These are phyloP conservation scores for Chlamydomonas incerta DNA, from an alignment of 139 green algal species.

Conservation along the genomic window DNA sequence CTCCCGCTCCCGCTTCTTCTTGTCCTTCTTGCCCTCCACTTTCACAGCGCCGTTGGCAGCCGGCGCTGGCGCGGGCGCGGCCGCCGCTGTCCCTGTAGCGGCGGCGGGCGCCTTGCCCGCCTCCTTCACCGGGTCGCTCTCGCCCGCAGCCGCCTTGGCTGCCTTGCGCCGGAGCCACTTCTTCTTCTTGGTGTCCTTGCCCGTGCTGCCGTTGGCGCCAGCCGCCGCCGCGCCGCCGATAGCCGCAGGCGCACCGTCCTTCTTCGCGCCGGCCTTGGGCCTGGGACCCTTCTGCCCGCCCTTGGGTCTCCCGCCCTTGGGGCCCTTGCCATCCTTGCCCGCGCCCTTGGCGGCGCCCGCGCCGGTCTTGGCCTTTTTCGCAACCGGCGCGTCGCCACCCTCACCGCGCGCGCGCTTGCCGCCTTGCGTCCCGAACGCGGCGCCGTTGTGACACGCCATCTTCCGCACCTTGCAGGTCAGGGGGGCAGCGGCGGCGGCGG, in stretches of 20 bases:
- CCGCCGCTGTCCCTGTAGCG: background rate
- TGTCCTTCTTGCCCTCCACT: background rate
- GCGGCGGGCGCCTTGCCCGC: background rate
- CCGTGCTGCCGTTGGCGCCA: background rate
- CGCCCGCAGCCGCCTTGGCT: background rate
- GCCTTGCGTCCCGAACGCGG: constrained; percentile 16
- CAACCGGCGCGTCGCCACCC: background rate
- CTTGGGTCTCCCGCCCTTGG: too few species aligned
- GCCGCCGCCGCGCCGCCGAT: background rate
- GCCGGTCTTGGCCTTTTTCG: background rate
- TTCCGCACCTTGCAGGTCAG: constrained; percentile 45
- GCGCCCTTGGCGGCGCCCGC: background rate
- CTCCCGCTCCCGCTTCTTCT: background rate
- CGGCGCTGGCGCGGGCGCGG: background rate
- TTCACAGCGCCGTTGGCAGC: background rate
- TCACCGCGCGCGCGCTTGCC: background rate
- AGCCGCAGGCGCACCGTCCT: background rate
- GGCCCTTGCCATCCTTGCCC: background rate
- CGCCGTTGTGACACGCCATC: constrained; percentile 49
- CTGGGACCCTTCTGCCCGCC: too few species aligned
- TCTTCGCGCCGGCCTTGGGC: background rate
- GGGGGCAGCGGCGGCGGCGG: too few species aligned
- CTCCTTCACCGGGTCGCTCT: constrained; percentile 13
- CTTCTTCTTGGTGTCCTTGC: background rate
- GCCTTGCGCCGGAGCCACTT: background rate